Conservation (phyloP, 1,284 basidiomycete genomes). For the Apiotrichum montevideense region DNA sequence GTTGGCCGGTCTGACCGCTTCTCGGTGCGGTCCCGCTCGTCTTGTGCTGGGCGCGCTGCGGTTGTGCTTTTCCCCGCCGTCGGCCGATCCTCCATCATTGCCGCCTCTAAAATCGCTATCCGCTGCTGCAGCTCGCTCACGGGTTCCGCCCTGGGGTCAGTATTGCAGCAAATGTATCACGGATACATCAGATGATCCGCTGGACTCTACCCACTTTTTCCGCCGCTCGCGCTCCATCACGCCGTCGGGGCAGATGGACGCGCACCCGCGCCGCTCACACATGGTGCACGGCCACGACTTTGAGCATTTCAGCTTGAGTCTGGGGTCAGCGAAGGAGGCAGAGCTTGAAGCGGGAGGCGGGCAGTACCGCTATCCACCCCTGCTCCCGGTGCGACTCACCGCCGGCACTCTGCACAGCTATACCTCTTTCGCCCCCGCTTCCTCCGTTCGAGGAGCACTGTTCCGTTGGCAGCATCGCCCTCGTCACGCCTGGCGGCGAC, state of each 20-base stretch:
- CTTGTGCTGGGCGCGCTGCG: not conserved
- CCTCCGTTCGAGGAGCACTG: conserved; percentile 5
- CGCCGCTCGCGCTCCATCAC: conserved; percentile 10
- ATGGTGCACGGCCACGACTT: conserved; percentile 18
- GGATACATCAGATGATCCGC: not conserved
- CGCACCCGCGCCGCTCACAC: conserved; percentile 12
- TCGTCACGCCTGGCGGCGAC: not conserved
- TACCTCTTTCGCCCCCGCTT: conserved; percentile 14
- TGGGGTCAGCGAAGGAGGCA: not conserved
- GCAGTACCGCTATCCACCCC: conserved; percentile 1
- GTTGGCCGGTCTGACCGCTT: not conserved
- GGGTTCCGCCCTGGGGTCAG: not conserved
- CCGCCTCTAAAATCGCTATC: conserved; percentile 4
- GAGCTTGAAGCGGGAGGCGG: not conserved
- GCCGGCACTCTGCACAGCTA: conserved; percentile 16
- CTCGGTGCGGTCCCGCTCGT: too few relatives aligned
- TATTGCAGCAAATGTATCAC: too few relatives aligned
- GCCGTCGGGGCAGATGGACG: conserved; percentile 13
- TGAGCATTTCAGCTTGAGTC: conserved; percentile 19
- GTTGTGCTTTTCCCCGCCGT: not conserved
- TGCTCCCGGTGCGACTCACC: conserved; percentile 5
- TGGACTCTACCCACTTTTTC: not conserved
- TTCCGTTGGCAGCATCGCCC: not conserved
- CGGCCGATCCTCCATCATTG: not conserved
- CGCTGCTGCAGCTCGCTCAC: conserved; percentile 2